phyloP scores from a whole-genome alignment of 495 filamentous ascomycete species.

The Aspergillus bridgeri region DNA sequence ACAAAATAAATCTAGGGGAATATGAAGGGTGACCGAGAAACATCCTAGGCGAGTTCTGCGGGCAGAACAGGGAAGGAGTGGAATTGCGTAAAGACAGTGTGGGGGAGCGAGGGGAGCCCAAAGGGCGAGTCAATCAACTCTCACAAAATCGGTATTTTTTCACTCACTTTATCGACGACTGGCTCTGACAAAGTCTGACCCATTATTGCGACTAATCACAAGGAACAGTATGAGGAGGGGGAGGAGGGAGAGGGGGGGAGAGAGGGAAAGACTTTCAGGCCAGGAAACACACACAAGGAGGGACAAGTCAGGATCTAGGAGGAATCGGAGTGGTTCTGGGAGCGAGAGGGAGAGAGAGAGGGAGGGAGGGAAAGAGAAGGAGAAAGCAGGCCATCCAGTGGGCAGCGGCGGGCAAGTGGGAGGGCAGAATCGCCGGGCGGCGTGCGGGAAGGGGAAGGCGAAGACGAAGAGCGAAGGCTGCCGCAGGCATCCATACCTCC shows the following conservation, averaged over 20 bases:
- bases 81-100: slow-evolving; percentile 26
- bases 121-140: slow-evolving; percentile 20
- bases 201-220: slow-evolving; percentile 51
- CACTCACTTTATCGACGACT: slow-evolving; percentile 93
- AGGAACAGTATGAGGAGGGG: background rate
- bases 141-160: slow-evolving; percentile 10
- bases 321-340: slow-evolving; percentile 5
- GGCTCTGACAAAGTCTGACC: slow-evolving; percentile 99
- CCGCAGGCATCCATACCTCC: too few species aligned
- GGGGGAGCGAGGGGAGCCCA: slow-evolving; percentile 25
- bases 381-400: slow-evolving; percentile 13
- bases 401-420: slow-evolving; percentile 13
- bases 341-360: slow-evolving; percentile 10
- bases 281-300: slow-evolving; percentile 13
- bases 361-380: slow-evolving; percentile 14
- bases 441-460: slow-evolving; percentile 27
- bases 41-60: background rate
- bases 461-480: too few species aligned
- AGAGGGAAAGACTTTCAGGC: background rate
- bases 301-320: slow-evolving; percentile 4
- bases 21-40: background rate
- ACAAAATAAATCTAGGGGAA: background rate
- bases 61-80: slow-evolving; percentile 12
- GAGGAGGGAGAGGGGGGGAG: background rate
- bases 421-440: slow-evolving; percentile 26